phyloP scores from a whole-genome alignment of 441 rosid species.

The Breynia disticha region DNA sequence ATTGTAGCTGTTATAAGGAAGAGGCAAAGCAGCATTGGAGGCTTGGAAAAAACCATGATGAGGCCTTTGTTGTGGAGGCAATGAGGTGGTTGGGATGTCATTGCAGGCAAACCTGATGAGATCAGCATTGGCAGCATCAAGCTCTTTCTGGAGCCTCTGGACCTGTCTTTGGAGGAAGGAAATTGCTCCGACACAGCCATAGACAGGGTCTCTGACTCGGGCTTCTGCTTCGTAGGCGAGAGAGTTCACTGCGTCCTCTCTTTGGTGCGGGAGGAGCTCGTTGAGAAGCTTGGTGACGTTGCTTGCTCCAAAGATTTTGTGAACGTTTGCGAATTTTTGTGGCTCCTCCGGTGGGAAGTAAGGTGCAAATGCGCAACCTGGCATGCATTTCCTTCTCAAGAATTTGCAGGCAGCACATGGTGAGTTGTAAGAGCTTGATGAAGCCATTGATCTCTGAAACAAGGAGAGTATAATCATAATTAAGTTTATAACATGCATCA shows the following conservation, averaged over 20 bases:
- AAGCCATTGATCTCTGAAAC: constrained; percentile 44
- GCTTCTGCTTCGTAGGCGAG: constrained; percentile 96
- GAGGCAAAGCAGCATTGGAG: constrained; percentile 5
- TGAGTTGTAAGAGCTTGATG: constrained; percentile 88
- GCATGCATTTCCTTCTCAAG: constrained; percentile 87
- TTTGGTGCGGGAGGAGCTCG: constrained; percentile 83
- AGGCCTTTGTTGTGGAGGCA: constrained; percentile 22
- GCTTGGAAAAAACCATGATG: too few relatives aligned
- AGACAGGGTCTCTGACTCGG: constrained; percentile 83
- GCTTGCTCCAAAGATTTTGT: constrained; percentile 96
- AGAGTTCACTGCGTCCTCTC: constrained; percentile 93
- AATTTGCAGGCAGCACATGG: constrained; percentile 99
- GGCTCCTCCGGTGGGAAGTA: constrained; percentile 98
- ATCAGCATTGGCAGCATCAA: constrained; percentile 75
- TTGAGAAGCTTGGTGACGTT: constrained; percentile 85
- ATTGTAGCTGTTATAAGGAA: constrained; percentile 27
- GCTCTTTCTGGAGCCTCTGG: constrained; percentile 85
- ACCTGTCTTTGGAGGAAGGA: constrained; percentile 86
- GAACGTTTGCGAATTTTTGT: constrained; percentile 86
- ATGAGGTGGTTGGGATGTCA: constrained; percentile 38
- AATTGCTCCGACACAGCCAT: constrained; percentile 95
- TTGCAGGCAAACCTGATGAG: constrained; percentile 57
- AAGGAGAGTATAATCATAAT: constrained; percentile 3
- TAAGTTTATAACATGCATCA: neutral
- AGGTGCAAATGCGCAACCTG: constrained; percentile 91